Evolutionary conservation across 768 basidiomycete species (phyloP), one percentile per base, ranked within the genome.

Genomic region (Bullera alba): DNA sequence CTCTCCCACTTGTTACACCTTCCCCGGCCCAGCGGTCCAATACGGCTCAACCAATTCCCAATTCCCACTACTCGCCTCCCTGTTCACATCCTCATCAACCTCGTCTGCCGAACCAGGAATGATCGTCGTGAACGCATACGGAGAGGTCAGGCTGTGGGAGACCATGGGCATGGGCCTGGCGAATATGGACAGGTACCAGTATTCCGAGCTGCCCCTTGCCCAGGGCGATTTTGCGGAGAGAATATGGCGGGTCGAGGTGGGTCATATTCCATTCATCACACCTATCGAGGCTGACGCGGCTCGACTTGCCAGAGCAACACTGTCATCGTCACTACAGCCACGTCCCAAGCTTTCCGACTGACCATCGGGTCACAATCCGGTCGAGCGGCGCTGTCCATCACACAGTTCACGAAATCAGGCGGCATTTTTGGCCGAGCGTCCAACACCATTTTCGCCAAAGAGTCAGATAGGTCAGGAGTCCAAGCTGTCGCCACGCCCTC

Each of bases 101-200:
- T 77, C 80, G 12, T 30, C 55, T 5, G 80, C 86, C 35, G 91
- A 96, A 73, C 91, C 91, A 2, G 90, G 90, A 22, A 79, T 93
- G 32, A 81, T 95, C 36, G 79, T 92, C 45, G 74, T 87, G 43
- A 84, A 85, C 6, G 74, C 79, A 5, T 74, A 78, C 0, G 91
- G 91, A 3, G 76, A 82, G 56, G 74, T 88, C 48, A 81, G 86
- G 30, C 86, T 87, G 68, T 96, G 91, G 91, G 84, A 90, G 49
- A 84, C 83, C 53, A 84, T 92, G 54, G 61, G 61, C 21, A 36
- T 61, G 8, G 69, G 72, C 6, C 59, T 75, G 21, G 60, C 69
- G 15, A 73, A 70, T 30, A 68, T 65, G 12, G 73, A 73, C 25
- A 57, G 72, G 12, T 74, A 52, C 46, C 60, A 64, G 25, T 35